Conservation (phyloP, 2,329 filamentous ascomycete species). For the Davidsoniella neocaledoniae region DNA sequence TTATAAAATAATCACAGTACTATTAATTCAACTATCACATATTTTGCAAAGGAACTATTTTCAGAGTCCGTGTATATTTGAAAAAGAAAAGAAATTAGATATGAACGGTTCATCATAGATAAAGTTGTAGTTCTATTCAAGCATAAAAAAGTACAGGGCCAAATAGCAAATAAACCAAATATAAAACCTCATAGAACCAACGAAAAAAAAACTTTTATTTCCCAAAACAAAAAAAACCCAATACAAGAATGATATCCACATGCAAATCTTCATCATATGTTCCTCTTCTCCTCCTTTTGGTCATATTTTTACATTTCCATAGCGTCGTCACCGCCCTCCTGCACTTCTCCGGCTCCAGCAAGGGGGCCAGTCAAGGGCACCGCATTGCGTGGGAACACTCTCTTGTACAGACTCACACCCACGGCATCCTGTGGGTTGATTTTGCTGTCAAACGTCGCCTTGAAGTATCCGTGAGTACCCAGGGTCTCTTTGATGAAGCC, state of each 20-base stretch:
- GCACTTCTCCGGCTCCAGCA: conserved; percentile 20
- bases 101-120: not conserved
- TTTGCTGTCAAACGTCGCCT: conserved; percentile 89
- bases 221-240: not conserved
- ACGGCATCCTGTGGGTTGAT: conserved; percentile 94
- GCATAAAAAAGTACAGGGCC: not conserved
- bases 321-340: conserved; percentile 11
- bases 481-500: conserved; percentile 89
- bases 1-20: not conserved
- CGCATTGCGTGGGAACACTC: conserved; percentile 63
- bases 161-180: not conserved
- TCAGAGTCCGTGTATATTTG: not conserved
- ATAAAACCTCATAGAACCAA: not conserved
- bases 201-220: conserved; percentile 2
- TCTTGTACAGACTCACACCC: conserved; percentile 76
- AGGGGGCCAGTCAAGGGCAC: conserved; percentile 27
- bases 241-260: not conserved
- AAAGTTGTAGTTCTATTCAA: not conserved
- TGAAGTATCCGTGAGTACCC: conserved; percentile 99
- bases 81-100: conserved; percentile 1
- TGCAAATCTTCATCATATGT: not conserved
- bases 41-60: not conserved
- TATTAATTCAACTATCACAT: not conserved
- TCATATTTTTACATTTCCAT: conserved; percentile 12
- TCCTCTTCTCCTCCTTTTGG: not conserved